Evolutionary conservation across 1,284 basidiomycete species (phyloP), one percentile per base, ranked within the genome.

Genomic region (Ceratobasidium theobromae): DNA sequence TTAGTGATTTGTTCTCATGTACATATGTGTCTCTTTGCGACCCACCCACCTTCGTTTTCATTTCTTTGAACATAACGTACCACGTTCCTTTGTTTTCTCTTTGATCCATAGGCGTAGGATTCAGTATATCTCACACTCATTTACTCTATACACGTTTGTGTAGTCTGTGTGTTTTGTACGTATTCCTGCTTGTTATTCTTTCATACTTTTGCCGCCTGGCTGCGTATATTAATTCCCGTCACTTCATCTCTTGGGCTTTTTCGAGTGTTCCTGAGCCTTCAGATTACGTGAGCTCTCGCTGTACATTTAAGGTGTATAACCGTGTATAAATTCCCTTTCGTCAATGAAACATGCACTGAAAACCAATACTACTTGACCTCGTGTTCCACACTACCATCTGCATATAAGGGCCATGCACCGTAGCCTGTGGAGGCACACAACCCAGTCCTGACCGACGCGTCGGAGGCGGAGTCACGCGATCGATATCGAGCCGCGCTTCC

Each of bases 1-100:
- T 27, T 53, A 52, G 30, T 41, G 25, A 21, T 25, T 30, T 65
- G 45, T 53, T 30, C 30, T 21, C n/a, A 35, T 49, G 23, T 53
- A 28, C 46, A 21, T 35, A 35, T 52, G n/a, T 35, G 45, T 25
- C 28, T 33, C 58, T 33, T 27, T 8, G 33, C 16, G 23, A 21
- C 46, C 21, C 46, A 32, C 30, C 46, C 28, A 23, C 46, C n/a
- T n/a, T n/a, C n/a, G n/a, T n/a, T n/a, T n/a, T n/a, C n/a, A n/a
- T n/a, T n/a, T n/a, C n/a, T n/a, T n/a, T n/a, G n/a, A n/a, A n/a
- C n/a, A n/a, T n/a, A n/a, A 48, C 53, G 18, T 38, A 8, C 38
- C 66, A 58, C 66, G 38, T 66, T 66, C 51, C 38, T 30, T 55
- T 41, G 53, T 48, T 54, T 55, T 40, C 28, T 57, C 14, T 52